These are phyloP conservation scores for Aspergillus tubingensis DNA, from an alignment of 2,329 filamentous ascomycete genomes.

Conservation along the genomic window DNA sequence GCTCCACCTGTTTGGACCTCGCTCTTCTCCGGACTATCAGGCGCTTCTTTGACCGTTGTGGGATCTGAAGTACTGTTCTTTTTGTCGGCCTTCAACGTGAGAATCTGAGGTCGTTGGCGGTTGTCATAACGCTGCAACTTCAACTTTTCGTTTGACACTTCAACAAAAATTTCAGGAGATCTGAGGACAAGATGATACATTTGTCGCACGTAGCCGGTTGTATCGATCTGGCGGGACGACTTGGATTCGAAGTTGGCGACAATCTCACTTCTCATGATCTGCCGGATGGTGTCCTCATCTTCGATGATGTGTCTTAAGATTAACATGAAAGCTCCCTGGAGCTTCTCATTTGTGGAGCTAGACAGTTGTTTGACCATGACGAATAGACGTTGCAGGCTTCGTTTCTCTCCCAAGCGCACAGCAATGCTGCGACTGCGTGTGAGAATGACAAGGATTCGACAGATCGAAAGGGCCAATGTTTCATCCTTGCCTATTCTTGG, in stretches of 20 bases:
- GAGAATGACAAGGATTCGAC: conserved; percentile 81
- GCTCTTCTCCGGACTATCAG: conserved; percentile 33
- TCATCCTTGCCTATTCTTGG: conserved; percentile 87
- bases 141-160: conserved; percentile 81
- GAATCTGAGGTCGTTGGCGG: conserved; percentile 54
- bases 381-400: conserved; percentile 85
- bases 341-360: conserved; percentile 71
- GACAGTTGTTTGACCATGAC: conserved; percentile 93
- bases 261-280: conserved; percentile 91
- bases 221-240: conserved; percentile 64
- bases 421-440: conserved; percentile 78
- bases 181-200: conserved; percentile 79
- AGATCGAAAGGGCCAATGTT: conserved; percentile 76
- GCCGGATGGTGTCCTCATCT: conserved; percentile 85
- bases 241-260: conserved; percentile 69
- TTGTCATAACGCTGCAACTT: conserved; percentile 68
- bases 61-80: conserved; percentile 27
- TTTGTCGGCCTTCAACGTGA: conserved; percentile 55
- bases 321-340: conserved; percentile 76
- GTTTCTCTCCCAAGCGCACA: conserved; percentile 76
- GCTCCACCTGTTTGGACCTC: conserved; percentile 27
- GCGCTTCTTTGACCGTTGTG: conserved; percentile 26
- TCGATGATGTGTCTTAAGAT: conserved; percentile 91
- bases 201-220: conserved; percentile 70
- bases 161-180: conserved; percentile 80